Evolutionary conservation across 2,329 filamentous ascomycete genomes (phyloP).

Genomic region (Ophiostoma quercus): DNA sequence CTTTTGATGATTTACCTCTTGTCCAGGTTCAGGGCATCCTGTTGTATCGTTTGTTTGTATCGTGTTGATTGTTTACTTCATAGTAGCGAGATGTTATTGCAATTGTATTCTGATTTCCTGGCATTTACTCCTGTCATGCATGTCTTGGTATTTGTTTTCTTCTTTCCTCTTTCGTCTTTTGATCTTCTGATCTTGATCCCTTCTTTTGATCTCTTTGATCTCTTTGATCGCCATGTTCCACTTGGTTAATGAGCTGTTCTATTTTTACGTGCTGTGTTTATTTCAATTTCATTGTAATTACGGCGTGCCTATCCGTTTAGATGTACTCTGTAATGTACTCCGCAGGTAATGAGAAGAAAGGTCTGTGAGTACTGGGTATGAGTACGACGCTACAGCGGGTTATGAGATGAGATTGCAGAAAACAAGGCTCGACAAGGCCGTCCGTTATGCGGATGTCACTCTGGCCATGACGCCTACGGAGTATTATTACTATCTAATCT

Average conservation of each 20-base stretch:
- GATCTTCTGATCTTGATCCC: neutral
- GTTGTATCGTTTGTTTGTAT: too few relatives aligned
- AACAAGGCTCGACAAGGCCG: constrained; percentile 6
- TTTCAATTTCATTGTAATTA: neutral
- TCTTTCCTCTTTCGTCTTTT: neutral
- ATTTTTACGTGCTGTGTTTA: constrained; percentile 1
- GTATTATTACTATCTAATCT: neutral
- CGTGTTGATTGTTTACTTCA: neutral
- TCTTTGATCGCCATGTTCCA: neutral
- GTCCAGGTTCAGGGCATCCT: too few relatives aligned
- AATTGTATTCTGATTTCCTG: neutral
- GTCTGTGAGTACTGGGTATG: neutral
- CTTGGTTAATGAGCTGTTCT: constrained; percentile 4
- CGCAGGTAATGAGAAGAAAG: neutral
- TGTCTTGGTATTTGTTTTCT: neutral
- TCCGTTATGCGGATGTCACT: neutral
- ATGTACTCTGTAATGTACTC: neutral
- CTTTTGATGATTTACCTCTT: constrained; percentile 33
- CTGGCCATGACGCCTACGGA: neutral
- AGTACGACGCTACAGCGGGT: neutral
- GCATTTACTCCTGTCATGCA: neutral
- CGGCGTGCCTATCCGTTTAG: neutral
- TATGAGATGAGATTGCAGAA: neutral
- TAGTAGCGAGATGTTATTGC: neutral
- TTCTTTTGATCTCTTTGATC: too few relatives aligned